These are phyloP conservation scores for Rhexocercosporidium sp. DNA, from an alignment of 2,329 filamentous ascomycete species.

Conservation along the genomic window DNA sequence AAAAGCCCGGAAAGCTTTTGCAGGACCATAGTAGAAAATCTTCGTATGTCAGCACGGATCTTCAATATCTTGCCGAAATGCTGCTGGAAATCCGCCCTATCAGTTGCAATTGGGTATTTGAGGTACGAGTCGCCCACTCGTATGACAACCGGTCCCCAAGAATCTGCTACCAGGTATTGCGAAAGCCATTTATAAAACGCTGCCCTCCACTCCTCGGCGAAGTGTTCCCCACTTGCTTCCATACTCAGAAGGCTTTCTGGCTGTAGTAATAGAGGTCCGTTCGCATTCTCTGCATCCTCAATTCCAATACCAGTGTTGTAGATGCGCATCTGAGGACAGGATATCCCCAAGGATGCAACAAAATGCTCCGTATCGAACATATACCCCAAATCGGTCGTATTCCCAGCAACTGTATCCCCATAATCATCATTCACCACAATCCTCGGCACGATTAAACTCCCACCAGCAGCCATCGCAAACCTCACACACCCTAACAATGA, in stretches of 20 bases:
- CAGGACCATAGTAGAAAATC: constrained; percentile 33
- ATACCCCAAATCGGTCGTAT: constrained; percentile 30
- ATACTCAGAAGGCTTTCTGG: constrained; percentile 28
- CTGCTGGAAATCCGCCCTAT: constrained; percentile 29
- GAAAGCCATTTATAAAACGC: constrained; percentile 32
- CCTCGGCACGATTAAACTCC: constrained; percentile 32
- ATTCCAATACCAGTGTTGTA: constrained; percentile 22
- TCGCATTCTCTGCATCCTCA: constrained; percentile 15
- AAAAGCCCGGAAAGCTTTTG: constrained; percentile 22
- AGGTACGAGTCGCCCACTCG: constrained; percentile 32
- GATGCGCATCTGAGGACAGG: constrained; percentile 34
- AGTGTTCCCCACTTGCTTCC: constrained; percentile 7
- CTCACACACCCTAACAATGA: constrained; percentile 40
- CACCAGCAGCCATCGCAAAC: constrained; percentile 39
- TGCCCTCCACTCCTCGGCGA: constrained; percentile 26
- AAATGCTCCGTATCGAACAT: constrained; percentile 37
- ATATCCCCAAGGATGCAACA: constrained; percentile 28
- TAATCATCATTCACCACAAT: constrained; percentile 28
- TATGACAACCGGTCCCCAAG: constrained; percentile 27
- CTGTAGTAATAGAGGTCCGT: constrained; percentile 28
- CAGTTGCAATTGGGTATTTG: constrained; percentile 33
- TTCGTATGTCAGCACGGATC: constrained; percentile 29
- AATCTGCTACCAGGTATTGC: constrained; percentile 18
- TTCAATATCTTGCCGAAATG: constrained; percentile 37
- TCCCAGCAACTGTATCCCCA: constrained; percentile 17